These are phyloP conservation scores for Penicillium fuscoglaucum DNA, from an alignment of 2,329 filamentous ascomycete genomes.

Conservation along the genomic window DNA sequence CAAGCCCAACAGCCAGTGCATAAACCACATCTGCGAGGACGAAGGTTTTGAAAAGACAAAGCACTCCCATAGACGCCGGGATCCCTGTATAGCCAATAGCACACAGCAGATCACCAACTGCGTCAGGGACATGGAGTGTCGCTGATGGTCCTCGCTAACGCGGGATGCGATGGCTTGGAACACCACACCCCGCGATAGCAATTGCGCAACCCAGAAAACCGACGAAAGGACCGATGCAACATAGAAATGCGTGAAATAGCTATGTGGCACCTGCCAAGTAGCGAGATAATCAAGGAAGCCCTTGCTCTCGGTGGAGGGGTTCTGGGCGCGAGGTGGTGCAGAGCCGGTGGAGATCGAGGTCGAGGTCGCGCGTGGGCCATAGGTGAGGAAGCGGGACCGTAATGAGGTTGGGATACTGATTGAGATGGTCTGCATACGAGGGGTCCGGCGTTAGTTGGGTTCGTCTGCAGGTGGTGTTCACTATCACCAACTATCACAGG, in stretches of 20 bases:
- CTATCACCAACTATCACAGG: constrained; percentile 20
- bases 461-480: constrained; percentile 36
- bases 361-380: constrained; percentile 56
- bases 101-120: constrained; percentile 68
- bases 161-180: constrained; percentile 53
- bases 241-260: constrained; percentile 91
- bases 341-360: constrained; percentile 17
- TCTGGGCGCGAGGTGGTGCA: constrained; percentile 6
- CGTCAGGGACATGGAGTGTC: constrained; percentile 56
- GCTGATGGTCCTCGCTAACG: constrained; percentile 38
- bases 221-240: constrained; percentile 68
- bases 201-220: constrained; percentile 71
- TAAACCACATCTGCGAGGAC: constrained; percentile 77
- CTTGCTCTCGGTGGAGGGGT: constrained; percentile 3
- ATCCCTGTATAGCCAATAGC: constrained; percentile 74
- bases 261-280: constrained; percentile 71
- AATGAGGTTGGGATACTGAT: constrained; percentile 54
- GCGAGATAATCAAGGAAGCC: constrained; percentile 53
- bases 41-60: constrained; percentile 64
- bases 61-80: constrained; percentile 75
- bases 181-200: constrained; percentile 55
- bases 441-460: constrained; percentile 15
- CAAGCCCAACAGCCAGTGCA: constrained; percentile 78
- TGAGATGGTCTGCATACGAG: constrained; percentile 46
- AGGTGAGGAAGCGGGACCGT: constrained; percentile 58